A percentile compares a stretch with the other conserved stretches of the same genome.
Evolutionary conservation across 805 yeast species (phyloP).

Genomic region (Torulaspora microellipsoides): DNA sequence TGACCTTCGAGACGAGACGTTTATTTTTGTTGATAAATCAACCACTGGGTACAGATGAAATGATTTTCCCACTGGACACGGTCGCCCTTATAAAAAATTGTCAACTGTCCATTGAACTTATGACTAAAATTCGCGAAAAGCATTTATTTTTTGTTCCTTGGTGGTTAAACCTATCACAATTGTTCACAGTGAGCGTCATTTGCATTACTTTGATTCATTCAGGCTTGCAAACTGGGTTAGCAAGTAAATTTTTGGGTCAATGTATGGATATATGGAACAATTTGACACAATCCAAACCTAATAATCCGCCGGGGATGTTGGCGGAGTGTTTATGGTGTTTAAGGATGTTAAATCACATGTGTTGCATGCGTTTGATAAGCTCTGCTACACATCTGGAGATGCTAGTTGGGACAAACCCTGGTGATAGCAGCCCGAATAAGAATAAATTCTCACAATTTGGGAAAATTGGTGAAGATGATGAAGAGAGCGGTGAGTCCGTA

Average conservation of each 20-base stretch:
- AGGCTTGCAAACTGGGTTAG: slow-evolving; percentile 32
- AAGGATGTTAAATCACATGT: slow-evolving; percentile 49
- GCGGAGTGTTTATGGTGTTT: slow-evolving; percentile 61
- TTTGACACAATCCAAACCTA: slow-evolving; percentile 31
- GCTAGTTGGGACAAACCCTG: slow-evolving; percentile 49
- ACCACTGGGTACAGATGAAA: slow-evolving; percentile 6
- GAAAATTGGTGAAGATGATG: slow-evolving; percentile 28
- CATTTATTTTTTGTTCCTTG: slow-evolving; percentile 43
- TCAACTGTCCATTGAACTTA: slow-evolving; percentile 24
- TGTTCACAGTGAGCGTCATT: slow-evolving; percentile 43
- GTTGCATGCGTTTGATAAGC: slow-evolving; percentile 42
- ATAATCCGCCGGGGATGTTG: slow-evolving; percentile 43
- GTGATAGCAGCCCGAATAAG: slow-evolving; percentile 47
- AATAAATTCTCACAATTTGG: slow-evolving; percentile 47
- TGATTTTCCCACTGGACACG: slow-evolving; percentile 14
- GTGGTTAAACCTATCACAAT: slow-evolving; percentile 44
- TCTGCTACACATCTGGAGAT: slow-evolving; percentile 36
- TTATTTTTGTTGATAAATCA: slow-evolving; percentile 20
- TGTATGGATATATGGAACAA: slow-evolving; percentile 22
- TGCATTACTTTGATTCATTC: slow-evolving; percentile 41
- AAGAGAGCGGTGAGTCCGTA: neutral
- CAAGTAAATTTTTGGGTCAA: slow-evolving; percentile 11
- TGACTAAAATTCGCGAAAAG: slow-evolving; percentile 31
- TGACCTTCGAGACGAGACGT: slow-evolving; percentile 22
- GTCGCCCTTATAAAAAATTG: slow-evolving; percentile 8